Evolutionary conservation across 768 basidiomycete species (phyloP), one percentile per base, ranked within the genome.

Genomic region (Mycena rosella): DNA sequence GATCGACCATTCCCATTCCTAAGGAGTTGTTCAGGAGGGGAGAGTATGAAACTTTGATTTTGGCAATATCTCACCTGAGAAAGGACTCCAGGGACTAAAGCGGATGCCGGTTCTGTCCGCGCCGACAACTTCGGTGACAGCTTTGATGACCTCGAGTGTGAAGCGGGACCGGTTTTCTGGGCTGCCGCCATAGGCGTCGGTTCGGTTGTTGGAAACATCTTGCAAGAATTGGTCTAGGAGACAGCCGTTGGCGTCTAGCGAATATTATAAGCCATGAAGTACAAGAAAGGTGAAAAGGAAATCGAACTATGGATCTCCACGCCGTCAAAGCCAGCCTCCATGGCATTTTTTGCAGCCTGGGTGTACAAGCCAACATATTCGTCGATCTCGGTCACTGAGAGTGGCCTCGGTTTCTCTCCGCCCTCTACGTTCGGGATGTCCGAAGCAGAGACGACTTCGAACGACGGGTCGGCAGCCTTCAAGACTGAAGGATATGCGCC

Each of bases 161-260:
- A 89, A 81, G 2, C 84, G 80, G 18, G 76, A 73, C 22, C 88
- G 80, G 73, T 87, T 87, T 70, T 83, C 78, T 38, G 87, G 71
- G 26, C 76, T 75, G 4, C 88, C 88, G 9, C 88, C 88, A 69
- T 85, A 89, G 54, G 80, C 77, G 73, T 87, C 87, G 15, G 76
- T 84, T 34, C 87, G 78, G 36, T 76, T 77, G 76, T 87, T 87
- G 1, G 79, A 74, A 27, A 74, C 73, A 45, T 65, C 71, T 59
- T 85, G 81, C 18, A 84, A 55, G 74, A 86, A 87, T 70, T 87
- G 84, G 67, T 87, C 83, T 34, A 78, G 34, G 34, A 82, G 56
- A 38, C 75, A 75, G 1, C 75, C 72, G 44, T 78, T 75, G 13
- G 26, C 65, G 42, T 44, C 65, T 66, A 17, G 60, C 27, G 56